Evolutionary conservation across 2,329 filamentous ascomycete genomes (phyloP), one percentile per base, ranked within the genome.

Genomic region (Metarhizium guizhouense): DNA sequence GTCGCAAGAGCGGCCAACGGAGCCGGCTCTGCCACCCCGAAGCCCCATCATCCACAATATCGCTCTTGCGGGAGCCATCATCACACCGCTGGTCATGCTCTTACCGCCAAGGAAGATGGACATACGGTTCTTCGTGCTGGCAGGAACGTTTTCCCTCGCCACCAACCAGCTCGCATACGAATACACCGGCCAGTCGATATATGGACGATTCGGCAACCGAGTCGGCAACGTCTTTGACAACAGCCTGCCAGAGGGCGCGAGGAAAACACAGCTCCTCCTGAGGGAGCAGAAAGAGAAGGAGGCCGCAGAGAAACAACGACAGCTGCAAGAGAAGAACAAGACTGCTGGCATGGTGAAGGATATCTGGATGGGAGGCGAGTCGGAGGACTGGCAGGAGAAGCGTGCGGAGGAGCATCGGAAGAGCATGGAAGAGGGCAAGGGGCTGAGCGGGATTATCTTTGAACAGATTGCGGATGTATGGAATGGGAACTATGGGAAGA

Each of bases 311-410:
- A 64, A 63, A 51, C 64, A 63, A 52, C 58, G 54, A 18, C 60
- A 66, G 56, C 55, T 61, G 25, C 63, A 64, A 29, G 64, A 70
- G 56, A 66, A 72, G 62, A 66, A 65, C 48, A 63, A 66, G 29
- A 57, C 66, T 34, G 65, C 64, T 11, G 61, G 68, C 55, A 52
- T 68, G 51, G 65, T 81, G 54, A 70, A 76, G 59, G 73, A 73
- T 59, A 66, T 84, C 16, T 85, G 82, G 82, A 79, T 82, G 76
- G 82, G 82, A 38, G 74, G 73, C 42, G 80, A 83, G 65, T 67
- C 68, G n/a, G 73, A 76, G 48, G 74, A 78, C 60, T 83, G 81
- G 81, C 72, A 74, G 64, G 68, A 75, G 68, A 76, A 77, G 72
- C 71, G 80, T 58, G 70, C 74, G 3, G 72, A 73, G 63, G 73